Evolutionary conservation across 2,329 filamentous ascomycete genomes (phyloP).

Genomic region (Colletotrichum siamense): DNA sequence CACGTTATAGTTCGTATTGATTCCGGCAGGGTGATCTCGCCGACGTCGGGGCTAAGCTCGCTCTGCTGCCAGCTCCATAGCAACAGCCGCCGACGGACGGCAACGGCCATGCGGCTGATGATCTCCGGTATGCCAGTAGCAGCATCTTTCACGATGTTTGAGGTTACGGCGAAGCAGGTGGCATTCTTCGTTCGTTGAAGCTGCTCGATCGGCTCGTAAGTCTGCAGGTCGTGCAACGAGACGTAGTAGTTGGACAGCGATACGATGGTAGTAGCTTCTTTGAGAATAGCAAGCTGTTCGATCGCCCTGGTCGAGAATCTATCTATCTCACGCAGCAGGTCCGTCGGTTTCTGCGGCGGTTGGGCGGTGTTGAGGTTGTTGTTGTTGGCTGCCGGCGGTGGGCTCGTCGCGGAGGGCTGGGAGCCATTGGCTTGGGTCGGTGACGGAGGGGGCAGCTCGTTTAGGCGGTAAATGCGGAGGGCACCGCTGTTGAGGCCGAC

Average conservation of each 20-base stretch:
- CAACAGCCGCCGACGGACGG: conserved; percentile 87
- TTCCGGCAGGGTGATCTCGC: conserved; percentile 81
- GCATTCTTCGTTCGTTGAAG: conserved; percentile 87
- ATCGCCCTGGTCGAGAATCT: conserved; percentile 91
- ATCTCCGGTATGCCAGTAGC: conserved; percentile 90
- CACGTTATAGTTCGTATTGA: conserved; percentile 89
- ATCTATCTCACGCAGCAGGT: conserved; percentile 89
- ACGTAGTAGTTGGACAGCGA: conserved; percentile 91
- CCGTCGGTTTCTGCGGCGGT: conserved; percentile 64
- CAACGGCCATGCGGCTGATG: conserved; percentile 88
- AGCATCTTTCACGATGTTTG: conserved; percentile 91
- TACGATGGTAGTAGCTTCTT: conserved; percentile 90
- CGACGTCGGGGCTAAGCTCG: conserved; percentile 76
- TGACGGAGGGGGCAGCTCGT: conserved; percentile 58
- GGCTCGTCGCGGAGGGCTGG: conserved; percentile 27
- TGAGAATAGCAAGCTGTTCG: conserved; percentile 93
- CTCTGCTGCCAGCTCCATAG: conserved; percentile 97
- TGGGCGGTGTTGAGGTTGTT: conserved; percentile 8
- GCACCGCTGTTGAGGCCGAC: conserved; percentile 91
- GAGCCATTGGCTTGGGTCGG: conserved; percentile 45
- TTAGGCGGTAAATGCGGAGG: conserved; percentile 89
- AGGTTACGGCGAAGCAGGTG: conserved; percentile 88
- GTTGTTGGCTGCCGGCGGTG: conserved; percentile 27
- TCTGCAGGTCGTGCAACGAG: conserved; percentile 87
- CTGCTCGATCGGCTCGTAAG: conserved; percentile 80